Base-by-base conservation (phyloP, 495 filamentous ascomycete genomes). In the Aspergillus bertholletiae region DNA sequence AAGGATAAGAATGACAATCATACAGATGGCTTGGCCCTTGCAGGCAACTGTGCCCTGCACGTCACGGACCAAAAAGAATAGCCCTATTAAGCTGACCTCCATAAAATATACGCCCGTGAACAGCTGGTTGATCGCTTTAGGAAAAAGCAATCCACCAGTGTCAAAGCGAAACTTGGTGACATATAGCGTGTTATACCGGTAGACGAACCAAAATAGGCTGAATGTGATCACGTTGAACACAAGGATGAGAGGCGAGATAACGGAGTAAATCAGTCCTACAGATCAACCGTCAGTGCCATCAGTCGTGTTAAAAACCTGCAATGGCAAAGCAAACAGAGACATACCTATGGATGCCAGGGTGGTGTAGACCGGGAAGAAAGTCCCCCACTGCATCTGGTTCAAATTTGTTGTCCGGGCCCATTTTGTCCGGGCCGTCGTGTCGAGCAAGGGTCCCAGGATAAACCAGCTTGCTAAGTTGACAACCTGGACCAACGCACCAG, bases 141-240 rank as follows among this genome's bases (percentile, higher is more conserved):
- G 95, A 62, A 95, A 98, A 21, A 97, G 80, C 27, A 97, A 78
- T 26, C 94, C 94, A 50, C 94, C 95, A 1, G 94, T 98, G 67
- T 98, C 94, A 60, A 87, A 87, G 40, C 82, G 80, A 68, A 96
- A 96, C 46, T 92, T 92, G 37, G 88, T 92, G 51, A 98, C 92
- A 63, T 97, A 97, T 40, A 98, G 84, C 69, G 94, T 96, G 64
- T 93, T 94, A 72, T 98, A 97, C 21, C 93, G 88, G 70, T 97
- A 91, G 5, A 92, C 93, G 51, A 96, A 84, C 93, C 93, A 98
- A 66, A 98, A 91, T 3, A 98, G 77, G 55, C 84, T 83, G 72
- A 97, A 97, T 0, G 93, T 97, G 67, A 96, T 83, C 62, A 96
- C 86, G 56, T 94, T 93, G 76, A 98, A 97, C 40, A 98, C 67